Base-by-base conservation (phyloP, 441 rosid genomes). In the Eutrema salsugineum region DNA sequence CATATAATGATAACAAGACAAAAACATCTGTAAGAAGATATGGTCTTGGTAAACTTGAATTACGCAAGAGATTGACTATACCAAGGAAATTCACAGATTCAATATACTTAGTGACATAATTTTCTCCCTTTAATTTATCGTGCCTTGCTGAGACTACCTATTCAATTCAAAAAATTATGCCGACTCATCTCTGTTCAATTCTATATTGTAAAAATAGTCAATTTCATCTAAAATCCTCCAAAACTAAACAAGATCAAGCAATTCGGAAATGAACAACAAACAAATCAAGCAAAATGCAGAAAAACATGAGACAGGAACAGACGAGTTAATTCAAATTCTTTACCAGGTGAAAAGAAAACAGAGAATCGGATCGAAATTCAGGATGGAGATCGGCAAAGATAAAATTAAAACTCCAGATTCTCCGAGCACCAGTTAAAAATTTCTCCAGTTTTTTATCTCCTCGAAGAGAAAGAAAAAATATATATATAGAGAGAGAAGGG, bases 381-480 rank as follows among this genome's bases (percentile, higher is more conserved):
- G 44, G 35, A 57, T 63, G 68, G 56, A 58, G 76, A 55, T 39
- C 68, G 47, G 32, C 19, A 44, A 60, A 67, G 38, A 43, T n/a
- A n/a, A n/a, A n/a, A n/a, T n/a, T n/a, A n/a, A n/a, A 68, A 46
- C 75, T 59, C 59, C 54, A 54, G 60, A 62, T 11, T 68, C 74
- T 63, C 65, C 16, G 32, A 54, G 53, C 38, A 38, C 70, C 54
- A 38, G 40, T 68, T 9, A 54, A 48, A n/a, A 19, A 14, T 48
- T 27, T n/a, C 44, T 55, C 42, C 47, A 55, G 35, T 36, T 65
- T 19, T 35, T 75, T 17, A 22, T 55, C 19, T 76, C 47, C 66
- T 61, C 63, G 3, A 24, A 61, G 43, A 19, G 55, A 15, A 9
- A 54, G n/a, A 28, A 62, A 47, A 9, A 32, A 42, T n/a, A n/a